Base-by-base conservation (phyloP, 1,284 basidiomycete genomes). In the Jaminaea rosea region DNA sequence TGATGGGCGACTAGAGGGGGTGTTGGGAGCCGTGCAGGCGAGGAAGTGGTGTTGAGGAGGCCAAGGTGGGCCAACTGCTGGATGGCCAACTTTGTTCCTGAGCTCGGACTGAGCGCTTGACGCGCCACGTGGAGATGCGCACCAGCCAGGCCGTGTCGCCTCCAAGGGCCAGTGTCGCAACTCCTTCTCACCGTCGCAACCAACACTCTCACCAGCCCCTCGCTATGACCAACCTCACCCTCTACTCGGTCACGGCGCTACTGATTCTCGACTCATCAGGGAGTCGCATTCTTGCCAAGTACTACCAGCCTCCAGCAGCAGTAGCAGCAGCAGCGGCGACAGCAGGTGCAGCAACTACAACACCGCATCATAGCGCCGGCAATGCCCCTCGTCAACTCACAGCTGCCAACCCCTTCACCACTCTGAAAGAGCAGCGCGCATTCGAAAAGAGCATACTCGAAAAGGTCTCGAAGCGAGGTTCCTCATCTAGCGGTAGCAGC, bases 361-460 rank as follows among this genome's bases (percentile, higher is more conserved):
- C 60, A 45, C 62, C 60, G 3, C 46, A 48, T 19, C 41, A 47
- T 15, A 17, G 42, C 29, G 13, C 27, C n/a, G 23, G 27, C 28
- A 23, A 32, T 21, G 21, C 11, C 29, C 50, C 59, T 5, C 32
- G 56, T 7, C 65, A 70, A 45, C 57, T 67, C 15, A 55, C 44
- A 15, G 58, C 67, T 29, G 60, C 57, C 39, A 87, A 86, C 69
- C 81, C 82, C 32, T 80, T 87, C 37, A 72, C 79, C 17, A 84
- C 83, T 13, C 71, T 88, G 64, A 96, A 97, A 76, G 93, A 99
- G 72, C 93, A 96, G 76, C 85, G 87, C 46, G 82, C 84, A 26
- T 96, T 97, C 71, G 94, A 98, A 79, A 93, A 93, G 79, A 87
- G 86, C 2, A 79, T 98, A 37, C 94, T 84, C 80, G 86, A 89